phyloP scores from a whole-genome alignment of 2,329 filamentous ascomycete species.

The Elsinoe ampelina region DNA sequence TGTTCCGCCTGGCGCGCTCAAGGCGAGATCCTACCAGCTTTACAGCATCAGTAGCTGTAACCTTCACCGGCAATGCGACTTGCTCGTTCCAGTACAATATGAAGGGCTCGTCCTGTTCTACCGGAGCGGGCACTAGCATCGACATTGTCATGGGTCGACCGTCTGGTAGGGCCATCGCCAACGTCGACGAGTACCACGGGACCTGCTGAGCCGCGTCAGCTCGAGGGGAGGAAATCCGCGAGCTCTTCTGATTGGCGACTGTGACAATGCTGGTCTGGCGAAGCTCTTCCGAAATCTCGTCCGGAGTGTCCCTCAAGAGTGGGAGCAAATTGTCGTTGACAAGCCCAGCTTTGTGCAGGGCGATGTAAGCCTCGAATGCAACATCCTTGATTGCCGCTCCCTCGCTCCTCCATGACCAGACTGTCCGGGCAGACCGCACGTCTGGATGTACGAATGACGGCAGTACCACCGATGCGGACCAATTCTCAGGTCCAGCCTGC shows the following conservation, averaged over 20 bases:
- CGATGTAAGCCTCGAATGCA: constrained; percentile 68
- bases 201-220: background rate
- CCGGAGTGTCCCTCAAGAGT: constrained; percentile 25
- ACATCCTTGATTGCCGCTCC: constrained; percentile 68
- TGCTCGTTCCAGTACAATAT: constrained; percentile 22
- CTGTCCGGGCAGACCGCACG: constrained; percentile 21
- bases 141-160: background rate
- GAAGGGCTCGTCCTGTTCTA: constrained; percentile 12
- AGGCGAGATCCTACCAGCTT: background rate
- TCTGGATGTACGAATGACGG: constrained; percentile 57
- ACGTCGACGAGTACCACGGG: background rate
- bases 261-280: background rate
- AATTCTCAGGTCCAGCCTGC: constrained; percentile 10
- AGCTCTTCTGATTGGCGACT: background rate
- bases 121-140: background rate
- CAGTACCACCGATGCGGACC: constrained; percentile 57
- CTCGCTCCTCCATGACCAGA: constrained; percentile 64
- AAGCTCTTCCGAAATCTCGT: constrained; percentile 19
- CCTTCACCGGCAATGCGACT: background rate
- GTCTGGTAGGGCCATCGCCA: background rate
- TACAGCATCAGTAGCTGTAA: background rate
- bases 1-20: background rate
- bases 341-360: constrained; percentile 59
- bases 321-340: constrained; percentile 74
- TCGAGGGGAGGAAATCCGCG: background rate